phyloP scores from a whole-genome alignment of 371 early-diverging fungal species.

The Apophysomyces sp. region DNA sequence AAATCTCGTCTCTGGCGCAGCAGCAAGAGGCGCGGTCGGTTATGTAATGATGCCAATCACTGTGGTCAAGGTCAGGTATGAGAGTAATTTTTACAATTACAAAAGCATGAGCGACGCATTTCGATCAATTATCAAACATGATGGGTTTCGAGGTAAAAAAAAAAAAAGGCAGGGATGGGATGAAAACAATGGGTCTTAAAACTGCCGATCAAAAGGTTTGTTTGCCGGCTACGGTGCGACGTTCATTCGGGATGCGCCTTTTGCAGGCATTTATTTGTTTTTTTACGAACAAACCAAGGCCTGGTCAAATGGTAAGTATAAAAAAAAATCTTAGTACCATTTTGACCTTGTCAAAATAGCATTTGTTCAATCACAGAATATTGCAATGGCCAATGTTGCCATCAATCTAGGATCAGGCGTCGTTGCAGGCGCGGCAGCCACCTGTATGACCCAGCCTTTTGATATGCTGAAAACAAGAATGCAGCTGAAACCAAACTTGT shows the following conservation, averaged over 20 bases:
- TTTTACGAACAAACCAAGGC: slow-evolving; percentile 82
- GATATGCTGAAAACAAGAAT: slow-evolving; percentile 92
- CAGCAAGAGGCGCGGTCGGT: slow-evolving; percentile 84
- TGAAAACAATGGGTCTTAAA: no score
- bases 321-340: background rate
- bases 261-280: slow-evolving; percentile 94
- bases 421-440: slow-evolving; percentile 73
- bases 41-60: slow-evolving; percentile 94
- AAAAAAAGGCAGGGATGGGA: no score
- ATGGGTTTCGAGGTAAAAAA: slow-evolving; percentile 64
- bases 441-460: slow-evolving; percentile 90
- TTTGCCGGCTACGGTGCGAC: slow-evolving; percentile 93
- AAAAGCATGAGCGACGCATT: slow-evolving; percentile 62
- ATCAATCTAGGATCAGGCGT: slow-evolving; percentile 56
- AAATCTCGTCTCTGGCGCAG: slow-evolving; percentile 77
- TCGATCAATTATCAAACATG: slow-evolving; percentile 56
- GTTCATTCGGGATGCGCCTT: slow-evolving; percentile 91
- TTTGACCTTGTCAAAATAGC: background rate
- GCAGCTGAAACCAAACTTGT: slow-evolving; percentile 81
- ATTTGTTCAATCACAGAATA: background rate
- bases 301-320: slow-evolving; percentile 41
- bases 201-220: slow-evolving; percentile 55
- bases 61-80: slow-evolving; percentile 91
- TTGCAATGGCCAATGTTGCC: slow-evolving; percentile 34
- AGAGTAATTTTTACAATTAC: slow-evolving; percentile 89